Conservation (phyloP, 768 basidiomycete genomes). For the Leccinum variicolor region DNA sequence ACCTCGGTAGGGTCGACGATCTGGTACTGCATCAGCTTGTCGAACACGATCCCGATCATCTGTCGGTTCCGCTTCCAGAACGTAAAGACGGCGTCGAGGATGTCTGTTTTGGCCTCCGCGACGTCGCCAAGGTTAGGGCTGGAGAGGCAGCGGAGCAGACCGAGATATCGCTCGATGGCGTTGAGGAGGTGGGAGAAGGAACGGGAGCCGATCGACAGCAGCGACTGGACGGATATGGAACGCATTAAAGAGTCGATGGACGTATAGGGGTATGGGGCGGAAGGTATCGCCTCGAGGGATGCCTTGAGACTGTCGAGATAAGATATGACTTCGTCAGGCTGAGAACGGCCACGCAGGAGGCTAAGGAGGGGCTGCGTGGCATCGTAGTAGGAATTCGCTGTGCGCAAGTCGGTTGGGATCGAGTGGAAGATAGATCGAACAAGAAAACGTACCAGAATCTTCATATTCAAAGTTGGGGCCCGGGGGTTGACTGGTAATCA, state of each 20-base stretch:
- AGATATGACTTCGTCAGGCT: conserved; percentile 74
- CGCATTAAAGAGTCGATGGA: conserved; percentile 68
- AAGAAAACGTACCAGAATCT: conserved; percentile 54
- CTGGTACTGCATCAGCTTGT: conserved; percentile 98
- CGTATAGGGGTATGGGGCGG: conserved; percentile 46
- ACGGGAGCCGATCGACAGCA: conserved; percentile 88
- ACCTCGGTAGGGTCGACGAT: conserved; percentile 94
- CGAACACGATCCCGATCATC: conserved; percentile 89
- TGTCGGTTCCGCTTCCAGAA: conserved; percentile 89
- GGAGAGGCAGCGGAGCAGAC: conserved; percentile 64
- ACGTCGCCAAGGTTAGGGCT: conserved; percentile 32
- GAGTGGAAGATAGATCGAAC: background rate
- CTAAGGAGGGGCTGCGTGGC: conserved; percentile 74
- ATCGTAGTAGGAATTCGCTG: conserved; percentile 78
- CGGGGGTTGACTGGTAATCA: conserved; percentile 69
- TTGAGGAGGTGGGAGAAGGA: conserved; percentile 98
- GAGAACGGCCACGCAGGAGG: conserved; percentile 77
- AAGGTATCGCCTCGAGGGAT: conserved; percentile 53
- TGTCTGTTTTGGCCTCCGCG: conserved; percentile 60
- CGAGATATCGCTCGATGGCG: conserved; percentile 92
- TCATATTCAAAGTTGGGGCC: conserved; percentile 84
- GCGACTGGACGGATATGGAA: conserved; percentile 80
- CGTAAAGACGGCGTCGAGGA: conserved; percentile 63
- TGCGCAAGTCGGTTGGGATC: background rate
- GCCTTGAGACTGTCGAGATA: conserved; percentile 70